Percentiles rank a stretch among this genome's conserved stretches.
These are phyloP conservation scores for Phtheirospermum japonicum DNA, from an alignment of 257 asterid species.

Conservation along the genomic window DNA sequence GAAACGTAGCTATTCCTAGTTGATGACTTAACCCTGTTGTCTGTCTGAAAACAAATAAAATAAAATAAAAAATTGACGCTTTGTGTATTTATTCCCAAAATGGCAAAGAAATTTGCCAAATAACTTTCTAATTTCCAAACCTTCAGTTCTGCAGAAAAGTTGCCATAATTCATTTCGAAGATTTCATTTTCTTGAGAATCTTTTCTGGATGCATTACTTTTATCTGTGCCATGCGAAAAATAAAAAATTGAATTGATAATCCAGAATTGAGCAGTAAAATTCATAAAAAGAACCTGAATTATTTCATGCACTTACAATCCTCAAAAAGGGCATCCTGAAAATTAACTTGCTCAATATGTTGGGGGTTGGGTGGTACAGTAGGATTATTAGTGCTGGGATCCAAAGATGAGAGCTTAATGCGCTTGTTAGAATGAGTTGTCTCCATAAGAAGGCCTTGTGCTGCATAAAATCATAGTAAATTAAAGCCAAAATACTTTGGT, in stretches of 20 bases:
- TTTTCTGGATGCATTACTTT: slow-evolving; percentile 27
- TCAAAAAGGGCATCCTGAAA: slow-evolving; percentile 22
- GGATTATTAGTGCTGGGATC: slow-evolving; percentile 23
- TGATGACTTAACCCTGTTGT: slow-evolving; percentile 32
- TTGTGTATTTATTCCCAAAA: background rate
- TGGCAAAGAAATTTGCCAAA: background rate
- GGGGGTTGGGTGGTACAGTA: slow-evolving; percentile 20
- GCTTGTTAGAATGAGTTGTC: slow-evolving; percentile 33
- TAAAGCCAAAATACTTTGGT: background rate
- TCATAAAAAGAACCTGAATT: slow-evolving; percentile 6
- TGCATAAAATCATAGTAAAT: slow-evolving; percentile 29
- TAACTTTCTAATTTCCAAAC: slow-evolving; percentile 17
- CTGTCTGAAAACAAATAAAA: slow-evolving; percentile 37
- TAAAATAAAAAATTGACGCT: slow-evolving; percentile 12
- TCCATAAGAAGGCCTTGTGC: slow-evolving; percentile 32
- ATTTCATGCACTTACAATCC: slow-evolving; percentile 24
- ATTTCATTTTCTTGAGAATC: slow-evolving; percentile 29
- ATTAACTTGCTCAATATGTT: slow-evolving; percentile 21
- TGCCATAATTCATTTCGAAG: slow-evolving; percentile 17
- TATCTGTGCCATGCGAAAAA: slow-evolving; percentile 19
- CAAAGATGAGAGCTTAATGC: slow-evolving; percentile 35
- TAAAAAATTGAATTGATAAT: slow-evolving; percentile 10
- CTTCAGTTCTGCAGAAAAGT: slow-evolving; percentile 33
- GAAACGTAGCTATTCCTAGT: slow-evolving; percentile 35
- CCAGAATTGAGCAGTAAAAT: slow-evolving; percentile 9